These are phyloP conservation scores for Vitis hybrid DNA, from an alignment of 177 flowering plant genomes.

Conservation along the genomic window DNA sequence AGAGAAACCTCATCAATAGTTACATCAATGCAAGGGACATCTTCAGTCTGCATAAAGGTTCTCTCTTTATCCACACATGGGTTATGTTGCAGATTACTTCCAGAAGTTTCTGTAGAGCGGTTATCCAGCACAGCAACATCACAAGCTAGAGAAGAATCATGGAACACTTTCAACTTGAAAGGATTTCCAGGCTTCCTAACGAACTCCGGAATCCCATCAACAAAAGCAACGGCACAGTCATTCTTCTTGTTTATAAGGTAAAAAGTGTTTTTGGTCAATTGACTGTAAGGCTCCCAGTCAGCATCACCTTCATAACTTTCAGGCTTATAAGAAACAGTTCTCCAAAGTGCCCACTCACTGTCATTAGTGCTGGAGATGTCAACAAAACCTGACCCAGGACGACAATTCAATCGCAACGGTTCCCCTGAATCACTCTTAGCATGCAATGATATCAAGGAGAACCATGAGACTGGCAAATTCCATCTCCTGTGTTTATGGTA, in stretches of 20 bases:
- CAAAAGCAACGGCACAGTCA: slow-evolving; percentile 67
- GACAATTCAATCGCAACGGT: slow-evolving; percentile 61
- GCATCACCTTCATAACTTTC: slow-evolving; percentile 49
- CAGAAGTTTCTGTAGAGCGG: slow-evolving; percentile 15
- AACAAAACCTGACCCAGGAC: slow-evolving; percentile 64
- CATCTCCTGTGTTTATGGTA: slow-evolving; percentile 55
- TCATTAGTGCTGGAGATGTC: slow-evolving; percentile 63
- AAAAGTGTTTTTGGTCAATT: slow-evolving; percentile 41
- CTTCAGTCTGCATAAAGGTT: slow-evolving; percentile 19
- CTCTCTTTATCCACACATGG: slow-evolving; percentile 21
- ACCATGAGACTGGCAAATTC: slow-evolving; percentile 52
- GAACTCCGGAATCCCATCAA: slow-evolving; percentile 80
- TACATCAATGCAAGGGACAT: slow-evolving; percentile 45
- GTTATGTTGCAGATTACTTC: slow-evolving; percentile 14
- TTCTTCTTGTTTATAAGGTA: slow-evolving; percentile 81
- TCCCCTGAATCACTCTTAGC: slow-evolving; percentile 71
- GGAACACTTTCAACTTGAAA: slow-evolving; percentile 74
- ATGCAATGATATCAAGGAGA: slow-evolving; percentile 80
- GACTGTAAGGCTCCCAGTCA: slow-evolving; percentile 50
- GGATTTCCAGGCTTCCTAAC: slow-evolving; percentile 85
- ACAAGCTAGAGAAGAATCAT: slow-evolving; percentile 25
- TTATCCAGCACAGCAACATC: slow-evolving; percentile 20
- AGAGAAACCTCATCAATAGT: slow-evolving; percentile 48
- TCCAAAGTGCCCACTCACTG: slow-evolving; percentile 61
- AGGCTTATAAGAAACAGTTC: slow-evolving; percentile 41